These are phyloP conservation scores for Magnolia changhungtana DNA, from an alignment of 164 flowering plant genomes.

Conservation along the genomic window DNA sequence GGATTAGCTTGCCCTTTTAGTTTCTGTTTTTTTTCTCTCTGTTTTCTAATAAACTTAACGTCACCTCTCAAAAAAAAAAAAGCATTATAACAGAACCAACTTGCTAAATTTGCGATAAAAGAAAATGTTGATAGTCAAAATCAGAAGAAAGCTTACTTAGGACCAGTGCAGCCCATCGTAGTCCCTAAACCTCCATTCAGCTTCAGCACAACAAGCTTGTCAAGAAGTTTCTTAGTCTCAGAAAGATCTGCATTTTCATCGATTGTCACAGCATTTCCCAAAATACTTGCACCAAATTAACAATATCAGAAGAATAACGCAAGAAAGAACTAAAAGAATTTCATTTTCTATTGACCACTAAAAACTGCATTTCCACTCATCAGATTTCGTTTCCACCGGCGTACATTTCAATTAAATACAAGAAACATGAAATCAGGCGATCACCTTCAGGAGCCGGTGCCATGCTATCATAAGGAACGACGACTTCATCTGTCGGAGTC, in stretches of 20 bases:
- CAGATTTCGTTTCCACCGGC: neutral
- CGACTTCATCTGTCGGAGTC: conserved; percentile 94
- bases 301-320: neutral
- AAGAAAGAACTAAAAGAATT: neutral
- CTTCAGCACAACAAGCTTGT: conserved; percentile 84
- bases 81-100: neutral
- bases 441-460: conserved; percentile 73
- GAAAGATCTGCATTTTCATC: conserved; percentile 39
- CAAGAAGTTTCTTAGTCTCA: conserved; percentile 52
- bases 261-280: neutral
- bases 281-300: neutral
- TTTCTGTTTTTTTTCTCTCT: too few species aligned
- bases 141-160: conserved; percentile 47
- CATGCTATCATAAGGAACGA: conserved; percentile 81
- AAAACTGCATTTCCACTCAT: neutral
- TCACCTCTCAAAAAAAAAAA: too few species aligned
- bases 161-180: conserved; percentile 80
- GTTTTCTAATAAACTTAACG: too few species aligned
- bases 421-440: neutral
- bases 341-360: too few species aligned
- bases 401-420: neutral
- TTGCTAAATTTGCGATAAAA: neutral
- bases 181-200: conserved; percentile 81
- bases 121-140: neutral
- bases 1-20: too few species aligned